phyloP scores from a whole-genome alignment of 208 protist genomes.

The Wallacemonas sp. region DNA sequence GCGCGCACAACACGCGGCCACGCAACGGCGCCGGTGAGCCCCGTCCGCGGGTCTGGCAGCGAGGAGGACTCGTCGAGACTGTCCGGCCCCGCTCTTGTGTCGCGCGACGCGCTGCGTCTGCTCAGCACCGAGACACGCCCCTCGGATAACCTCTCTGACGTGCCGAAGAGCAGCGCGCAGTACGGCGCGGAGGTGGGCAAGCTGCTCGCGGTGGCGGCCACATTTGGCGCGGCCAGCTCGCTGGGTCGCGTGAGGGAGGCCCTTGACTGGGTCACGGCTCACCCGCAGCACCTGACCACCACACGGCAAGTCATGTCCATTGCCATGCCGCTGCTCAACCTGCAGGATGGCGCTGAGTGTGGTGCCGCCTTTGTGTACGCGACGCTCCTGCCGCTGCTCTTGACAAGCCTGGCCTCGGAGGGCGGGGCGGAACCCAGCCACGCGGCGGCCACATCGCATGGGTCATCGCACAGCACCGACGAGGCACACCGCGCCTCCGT shows the following conservation, averaged over 20 bases:
- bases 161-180: conserved; percentile 27
- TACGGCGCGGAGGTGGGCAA: conserved; percentile 82
- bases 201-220: conserved; percentile 57
- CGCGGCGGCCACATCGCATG: conserved; percentile 12
- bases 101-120: conserved; percentile 57
- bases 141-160: conserved; percentile 61
- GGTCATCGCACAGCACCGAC: neutral
- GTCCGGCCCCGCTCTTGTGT: conserved; percentile 15
- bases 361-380: conserved; percentile 54
- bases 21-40: too few species aligned
- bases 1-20: neutral
- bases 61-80: too few species aligned
- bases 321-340: conserved; percentile 59
- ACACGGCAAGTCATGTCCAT: conserved; percentile 83
- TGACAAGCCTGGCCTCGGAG: conserved; percentile 26
- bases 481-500: conserved; percentile 22
- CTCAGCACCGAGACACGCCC: conserved; percentile 53
- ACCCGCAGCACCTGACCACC: conserved; percentile 39
- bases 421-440: neutral
- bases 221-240: conserved; percentile 66
- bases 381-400: conserved; percentile 50
- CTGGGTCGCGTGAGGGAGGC: conserved; percentile 58
- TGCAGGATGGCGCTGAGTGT: conserved; percentile 55
- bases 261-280: conserved; percentile 50
- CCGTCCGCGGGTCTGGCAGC: too few species aligned